Base-by-base conservation (phyloP, 306 rosid species). In the Fagus crenata region DNA sequence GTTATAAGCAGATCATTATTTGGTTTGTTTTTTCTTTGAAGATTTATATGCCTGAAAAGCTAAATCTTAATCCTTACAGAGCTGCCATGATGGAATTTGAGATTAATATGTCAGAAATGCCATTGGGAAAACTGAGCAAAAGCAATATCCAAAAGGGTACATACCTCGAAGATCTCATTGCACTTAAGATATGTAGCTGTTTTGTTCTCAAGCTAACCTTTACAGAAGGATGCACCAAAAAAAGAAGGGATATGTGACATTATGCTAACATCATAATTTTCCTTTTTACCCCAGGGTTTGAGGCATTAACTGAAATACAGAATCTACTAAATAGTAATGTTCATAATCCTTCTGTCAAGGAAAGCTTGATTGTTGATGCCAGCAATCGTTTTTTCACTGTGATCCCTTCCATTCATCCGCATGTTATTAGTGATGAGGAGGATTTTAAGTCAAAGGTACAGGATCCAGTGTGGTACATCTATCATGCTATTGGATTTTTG, bases 51-150 rank as follows among this genome's bases (percentile, higher is more conserved):
- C 22, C 67, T 73, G 53, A 37, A 80, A 78, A 59, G 76, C 90
- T 90, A 75, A 88, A n/a, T 75, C 53, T 72, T 77, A 73, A 70
- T 56, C 81, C 78, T 85, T 83, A 82, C 92, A 95, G 98, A 86
- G 90, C 97, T 80, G 98, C 97, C 72, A 92, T 95, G 98, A 86
- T 95, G 97, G 98, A 95, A 79, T 95, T 92, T 80, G 97, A 95
- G 87, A 95, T 95, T 77, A 95, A 95, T 84, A 83, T 95, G 98
- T 82, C 97, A 1, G 97, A 95, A 84, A 95, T 95, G 98, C 98
- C 98, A 3, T 97, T 95, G 72, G 98, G 98, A 76, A 95, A 90
- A 81, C 88, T 95, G 81, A 95, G 97, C 93, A 92, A 88, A 86
- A 85, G 83, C 75, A 95, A 92, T 71, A 92, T 95, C 67, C 95